Base-by-base conservation (phyloP, 2,329 filamentous ascomycete species). In the Colletotrichum sp. region DNA sequence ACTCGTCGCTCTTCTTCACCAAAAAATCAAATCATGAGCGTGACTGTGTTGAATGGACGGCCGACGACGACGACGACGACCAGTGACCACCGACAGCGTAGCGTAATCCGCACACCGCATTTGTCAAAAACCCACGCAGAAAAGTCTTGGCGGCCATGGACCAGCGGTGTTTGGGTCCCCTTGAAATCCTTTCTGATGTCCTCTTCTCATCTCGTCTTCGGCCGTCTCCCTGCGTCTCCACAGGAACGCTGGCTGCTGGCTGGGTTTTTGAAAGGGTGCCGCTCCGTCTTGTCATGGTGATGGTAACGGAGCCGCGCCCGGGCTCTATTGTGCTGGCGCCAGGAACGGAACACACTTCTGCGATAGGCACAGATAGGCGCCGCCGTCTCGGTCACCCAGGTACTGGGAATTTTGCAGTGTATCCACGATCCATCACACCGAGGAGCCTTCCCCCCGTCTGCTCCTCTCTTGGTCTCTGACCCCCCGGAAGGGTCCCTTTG, bases 51-150 rank as follows among this genome's bases (percentile, higher is more conserved):
- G 2, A 34, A 44, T 39, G 32, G 61, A 64, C 32, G 28, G 13
- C 32, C 30, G 39, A 66, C 36, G 63, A 32, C 65, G 65, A 32
- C 65, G 65, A 68, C 8, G 19, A 39, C 36, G 36, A 44, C 39
- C 39, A 44, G 60, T 36, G 4, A 48, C 44, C 44, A 48, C n/a
- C 9, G 44, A 4, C 44, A 39, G 12, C 27, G 65, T 15, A 48
- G 68, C 55, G 52, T 61, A 59, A 60, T 72, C 63, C 44, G 63
- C 64, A 72, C 69, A 72, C 73, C 73, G 70, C 73, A 73, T 57
- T 63, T 73, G 70, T 64, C 19, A 48, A 68, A 75, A 73, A 68
- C 69, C 64, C n/a, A 57, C 63, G 30, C 64, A 64, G 44, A 48
- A 48, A 48, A 34, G 39, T 59, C 73, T 75, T 75, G 73, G 73